phyloP scores from a whole-genome alignment of 23 red algal species.

The Gracilaria vermiculophylla region DNA sequence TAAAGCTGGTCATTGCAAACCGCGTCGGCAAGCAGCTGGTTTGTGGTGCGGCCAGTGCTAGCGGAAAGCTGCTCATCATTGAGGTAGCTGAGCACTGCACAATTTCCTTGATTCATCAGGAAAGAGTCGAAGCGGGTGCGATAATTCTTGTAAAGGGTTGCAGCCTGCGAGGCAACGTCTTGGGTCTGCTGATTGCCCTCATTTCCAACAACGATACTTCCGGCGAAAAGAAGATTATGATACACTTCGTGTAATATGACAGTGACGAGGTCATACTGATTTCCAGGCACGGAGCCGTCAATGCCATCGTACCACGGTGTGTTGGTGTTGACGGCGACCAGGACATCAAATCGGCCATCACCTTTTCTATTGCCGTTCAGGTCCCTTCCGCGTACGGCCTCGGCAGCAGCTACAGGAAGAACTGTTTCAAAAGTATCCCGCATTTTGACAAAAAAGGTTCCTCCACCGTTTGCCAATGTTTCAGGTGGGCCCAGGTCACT shows the following conservation, averaged over 20 bases:
- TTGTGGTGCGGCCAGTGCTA: background rate
- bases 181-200: background rate
- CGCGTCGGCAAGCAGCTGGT: conserved; percentile 21
- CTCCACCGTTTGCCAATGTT: conserved; percentile 35
- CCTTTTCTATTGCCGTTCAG: conserved; percentile 44
- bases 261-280: conserved; percentile 61
- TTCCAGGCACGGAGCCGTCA: background rate
- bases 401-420: conserved; percentile 42
- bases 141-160: conserved; percentile 18
- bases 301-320: conserved; percentile 66
- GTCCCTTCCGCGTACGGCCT: conserved; percentile 43
- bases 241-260: conserved; percentile 67
- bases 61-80: background rate
- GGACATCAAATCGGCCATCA: conserved; percentile 55
- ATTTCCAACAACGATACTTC: conserved; percentile 7
- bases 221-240: conserved; percentile 61
- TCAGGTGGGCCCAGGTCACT: background rate
- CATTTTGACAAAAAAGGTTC: conserved; percentile 50
- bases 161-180: background rate
- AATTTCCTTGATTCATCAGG: background rate
- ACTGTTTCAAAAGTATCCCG: conserved; percentile 41
- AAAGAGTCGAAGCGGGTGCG: conserved; percentile 50
- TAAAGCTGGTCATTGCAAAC: conserved; percentile 6
- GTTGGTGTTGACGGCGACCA: conserved; percentile 34
- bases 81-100: conserved; percentile 31